Evolutionary conservation across 495 filamentous ascomycete genomes (phyloP).

Genomic region (Penicillium nucicola): DNA sequence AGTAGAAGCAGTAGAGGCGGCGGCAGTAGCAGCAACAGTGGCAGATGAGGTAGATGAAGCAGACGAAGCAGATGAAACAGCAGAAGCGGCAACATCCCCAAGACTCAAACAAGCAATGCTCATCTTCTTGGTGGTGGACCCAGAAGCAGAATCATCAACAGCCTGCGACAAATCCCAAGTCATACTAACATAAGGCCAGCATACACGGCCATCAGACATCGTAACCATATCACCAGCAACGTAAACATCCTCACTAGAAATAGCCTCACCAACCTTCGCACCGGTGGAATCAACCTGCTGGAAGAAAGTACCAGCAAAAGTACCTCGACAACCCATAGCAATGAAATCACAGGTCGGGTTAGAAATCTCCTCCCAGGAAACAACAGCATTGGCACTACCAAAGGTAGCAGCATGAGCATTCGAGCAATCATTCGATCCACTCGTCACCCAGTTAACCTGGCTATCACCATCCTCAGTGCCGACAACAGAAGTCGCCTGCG

Average conservation of each 20-base stretch:
- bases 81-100: neutral
- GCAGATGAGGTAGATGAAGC: neutral
- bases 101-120: slow-evolving; percentile 43
- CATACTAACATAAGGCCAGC: slow-evolving; percentile 56
- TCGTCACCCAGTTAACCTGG: slow-evolving; percentile 51
- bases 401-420: slow-evolving; percentile 53
- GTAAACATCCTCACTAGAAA: slow-evolving; percentile 39
- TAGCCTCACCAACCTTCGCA: slow-evolving; percentile 36
- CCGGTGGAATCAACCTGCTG: slow-evolving; percentile 45
- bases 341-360: slow-evolving; percentile 45
- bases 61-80: neutral
- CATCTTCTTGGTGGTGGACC: slow-evolving; percentile 33
- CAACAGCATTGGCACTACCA: slow-evolving; percentile 38
- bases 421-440: slow-evolving; percentile 44
- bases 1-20: neutral
- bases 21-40: neutral
- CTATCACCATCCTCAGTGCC: slow-evolving; percentile 47
- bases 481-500: slow-evolving; percentile 43
- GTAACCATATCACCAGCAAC: slow-evolving; percentile 54
- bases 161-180: slow-evolving; percentile 39
- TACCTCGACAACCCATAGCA: slow-evolving; percentile 50
- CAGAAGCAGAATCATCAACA: slow-evolving; percentile 20
- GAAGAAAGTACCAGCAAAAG: slow-evolving; percentile 49
- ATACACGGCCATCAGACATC: slow-evolving; percentile 43
- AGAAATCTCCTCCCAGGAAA: slow-evolving; percentile 53